Evolutionary conservation across 805 yeast species (phyloP).

Genomic region (Yamadazyma ubonensis): DNA sequence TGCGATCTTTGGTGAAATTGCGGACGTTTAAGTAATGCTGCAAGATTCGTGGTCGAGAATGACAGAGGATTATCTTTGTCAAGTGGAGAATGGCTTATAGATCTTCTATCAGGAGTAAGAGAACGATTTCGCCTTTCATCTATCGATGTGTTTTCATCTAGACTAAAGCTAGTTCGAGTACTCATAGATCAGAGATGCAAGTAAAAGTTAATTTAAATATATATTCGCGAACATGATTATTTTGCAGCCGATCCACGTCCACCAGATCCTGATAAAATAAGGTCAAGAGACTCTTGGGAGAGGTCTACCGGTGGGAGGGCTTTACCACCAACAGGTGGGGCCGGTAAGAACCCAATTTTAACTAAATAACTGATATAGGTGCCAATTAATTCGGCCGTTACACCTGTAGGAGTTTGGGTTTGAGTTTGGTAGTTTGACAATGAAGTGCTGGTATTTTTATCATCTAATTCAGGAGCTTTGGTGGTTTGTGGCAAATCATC

Average conservation of each 20-base stretch:
- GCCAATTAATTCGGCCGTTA: conserved; percentile 64
- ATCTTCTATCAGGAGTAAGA: background rate
- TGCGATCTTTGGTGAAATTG: conserved; percentile 8
- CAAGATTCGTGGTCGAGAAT: conserved; percentile 7
- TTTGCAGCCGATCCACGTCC: conserved; percentile 68
- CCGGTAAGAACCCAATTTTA: conserved; percentile 75
- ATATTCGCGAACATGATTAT: conserved; percentile 11
- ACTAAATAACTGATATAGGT: conserved; percentile 77
- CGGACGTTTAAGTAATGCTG: conserved; percentile 1
- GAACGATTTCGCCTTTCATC: background rate
- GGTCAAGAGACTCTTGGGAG: conserved; percentile 51
- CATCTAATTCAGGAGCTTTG: conserved; percentile 94
- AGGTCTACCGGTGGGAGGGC: conserved; percentile 58
- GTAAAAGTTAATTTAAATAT: background rate
- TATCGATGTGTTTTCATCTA: background rate
- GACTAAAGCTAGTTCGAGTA: background rate
- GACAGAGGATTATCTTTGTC: background rate
- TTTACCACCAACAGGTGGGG: conserved; percentile 48
- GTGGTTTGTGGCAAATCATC: conserved; percentile 90
- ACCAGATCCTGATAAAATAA: conserved; percentile 67
- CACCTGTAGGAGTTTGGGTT: conserved; percentile 69
- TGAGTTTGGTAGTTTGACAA: conserved; percentile 50
- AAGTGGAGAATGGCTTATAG: no score
- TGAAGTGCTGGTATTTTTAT: conserved; percentile 71
- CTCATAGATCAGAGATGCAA: background rate